phyloP scores from a whole-genome alignment of 305 asterid species.

The Coffea humblotiana region DNA sequence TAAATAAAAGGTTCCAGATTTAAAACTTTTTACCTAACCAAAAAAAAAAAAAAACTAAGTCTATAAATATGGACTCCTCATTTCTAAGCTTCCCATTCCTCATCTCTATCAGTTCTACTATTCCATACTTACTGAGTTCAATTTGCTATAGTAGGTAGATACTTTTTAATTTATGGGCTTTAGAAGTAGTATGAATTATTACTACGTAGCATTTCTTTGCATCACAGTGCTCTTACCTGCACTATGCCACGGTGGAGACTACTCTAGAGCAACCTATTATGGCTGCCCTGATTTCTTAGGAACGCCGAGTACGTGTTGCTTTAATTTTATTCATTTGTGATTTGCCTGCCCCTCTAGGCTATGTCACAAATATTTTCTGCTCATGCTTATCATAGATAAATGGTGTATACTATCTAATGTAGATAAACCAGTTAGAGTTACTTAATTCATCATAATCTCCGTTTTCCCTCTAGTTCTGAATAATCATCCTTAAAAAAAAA shows the following conservation, averaged over 20 bases:
- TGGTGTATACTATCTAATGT: too few relatives aligned
- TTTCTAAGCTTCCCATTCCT: constrained; percentile 6
- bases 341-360: neutral
- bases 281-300: constrained; percentile 87
- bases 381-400: too few relatives aligned
- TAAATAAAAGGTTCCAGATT: too few relatives aligned
- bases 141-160: neutral
- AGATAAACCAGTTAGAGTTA: too few relatives aligned
- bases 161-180: constrained; percentile 22
- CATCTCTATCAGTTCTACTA: constrained; percentile 11
- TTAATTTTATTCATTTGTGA: too few relatives aligned
- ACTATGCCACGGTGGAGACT: constrained; percentile 23
- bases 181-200: neutral
- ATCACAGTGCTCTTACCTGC: constrained; percentile 34
- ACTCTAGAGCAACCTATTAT: constrained; percentile 74
- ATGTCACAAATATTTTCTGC: too few relatives aligned
- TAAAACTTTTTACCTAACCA: too few relatives aligned
- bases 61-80: constrained; percentile 25
- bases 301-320: constrained; percentile 48
- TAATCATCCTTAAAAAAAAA: neutral
- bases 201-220: constrained; percentile 25
- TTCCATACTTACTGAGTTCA: neutral
- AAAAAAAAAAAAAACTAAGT: too few relatives aligned
- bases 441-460: neutral
- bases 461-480: neutral